Base-by-base conservation (phyloP, 257 asterid genomes). In the Cordia subcordata region DNA sequence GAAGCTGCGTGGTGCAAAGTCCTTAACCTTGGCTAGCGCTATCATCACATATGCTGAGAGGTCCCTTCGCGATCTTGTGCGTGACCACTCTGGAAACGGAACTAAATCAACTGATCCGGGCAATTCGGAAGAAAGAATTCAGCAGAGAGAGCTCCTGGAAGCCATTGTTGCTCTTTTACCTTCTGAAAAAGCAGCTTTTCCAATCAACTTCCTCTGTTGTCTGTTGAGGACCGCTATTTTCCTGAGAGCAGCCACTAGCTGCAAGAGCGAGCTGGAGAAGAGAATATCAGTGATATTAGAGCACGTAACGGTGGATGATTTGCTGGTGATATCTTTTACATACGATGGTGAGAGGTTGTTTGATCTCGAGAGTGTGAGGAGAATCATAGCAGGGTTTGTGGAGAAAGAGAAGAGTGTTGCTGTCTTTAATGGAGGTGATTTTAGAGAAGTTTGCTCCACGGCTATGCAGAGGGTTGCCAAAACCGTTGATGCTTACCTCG, bases 331-430 rank as follows among this genome's bases (percentile, higher is more conserved):
- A 46, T 86, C 96, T 0, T 84, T 78, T 33, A 76, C 92, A n/a
- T 83, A 80, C 5, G 99, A 92, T 50, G 96, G 99, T 0, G 94
- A 83, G 76, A 75, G 83, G 62, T 64, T 86, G 62, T 82, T 88
- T 22, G 99, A 93, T 75, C 88, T 86, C 1, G 99, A 89, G 65
- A 88, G 97, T 13, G 94, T 86, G 10, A 86, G 96, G 85, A 84
- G 81, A 72, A 80, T 89, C 20, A 66, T 93, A 16, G 81, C 92
- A 0, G 95, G 86, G 3, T 93, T 89, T 11, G 79, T 74, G 21
- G 97, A 93, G 80, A 93, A 82, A 68, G 96, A 86, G 77, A 93
- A 89, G 75, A 77, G 69, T 32, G 92, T 89, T 5, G 85, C 91
- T 3, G 79, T 89, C 21, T 93, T 93, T 8, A 86, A 77, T 51